Evolutionary conservation across 1,284 basidiomycete species (phyloP).

Genomic region (Boletus subluridellus): DNA sequence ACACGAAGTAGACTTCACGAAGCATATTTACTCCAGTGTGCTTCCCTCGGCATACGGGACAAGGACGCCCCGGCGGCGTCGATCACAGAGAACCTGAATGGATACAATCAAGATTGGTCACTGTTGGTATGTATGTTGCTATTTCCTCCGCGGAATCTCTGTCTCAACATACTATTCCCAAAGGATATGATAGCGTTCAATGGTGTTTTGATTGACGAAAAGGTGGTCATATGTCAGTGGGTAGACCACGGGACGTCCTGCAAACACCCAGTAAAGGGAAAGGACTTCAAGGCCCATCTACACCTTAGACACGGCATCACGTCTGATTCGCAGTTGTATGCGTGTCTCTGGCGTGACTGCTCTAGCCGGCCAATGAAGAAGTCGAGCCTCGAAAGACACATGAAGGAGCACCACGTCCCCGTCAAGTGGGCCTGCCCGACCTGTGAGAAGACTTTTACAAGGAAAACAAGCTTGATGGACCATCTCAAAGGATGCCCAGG

Average conservation of each 20-base stretch:
- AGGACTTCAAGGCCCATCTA: slow-evolving; percentile 2
- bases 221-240: not conserved
- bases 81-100: not conserved
- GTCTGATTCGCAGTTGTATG: not conserved
- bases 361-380: not conserved
- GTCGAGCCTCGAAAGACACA: slow-evolving; percentile 6
- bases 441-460: slow-evolving; percentile 6
- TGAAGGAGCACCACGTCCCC: slow-evolving; percentile 1
- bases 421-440: slow-evolving; percentile 3
- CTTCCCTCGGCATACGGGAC: not conserved
- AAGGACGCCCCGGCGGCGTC: not conserved
- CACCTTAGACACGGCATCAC: not conserved
- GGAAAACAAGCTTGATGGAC: not conserved
- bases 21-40: not conserved
- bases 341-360: slow-evolving; percentile 1
- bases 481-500: not conserved
- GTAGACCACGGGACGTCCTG: not conserved
- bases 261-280: not conserved
- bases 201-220: not conserved
- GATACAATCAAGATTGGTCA: slow-evolving; percentile 3
- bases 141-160: not conserved
- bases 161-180: not conserved
- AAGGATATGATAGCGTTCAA: slow-evolving; percentile 12
- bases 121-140: not conserved
- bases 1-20: not conserved